These are phyloP conservation scores for Septoria linicola DNA, from an alignment of 2,329 filamentous ascomycete genomes.

Conservation along the genomic window DNA sequence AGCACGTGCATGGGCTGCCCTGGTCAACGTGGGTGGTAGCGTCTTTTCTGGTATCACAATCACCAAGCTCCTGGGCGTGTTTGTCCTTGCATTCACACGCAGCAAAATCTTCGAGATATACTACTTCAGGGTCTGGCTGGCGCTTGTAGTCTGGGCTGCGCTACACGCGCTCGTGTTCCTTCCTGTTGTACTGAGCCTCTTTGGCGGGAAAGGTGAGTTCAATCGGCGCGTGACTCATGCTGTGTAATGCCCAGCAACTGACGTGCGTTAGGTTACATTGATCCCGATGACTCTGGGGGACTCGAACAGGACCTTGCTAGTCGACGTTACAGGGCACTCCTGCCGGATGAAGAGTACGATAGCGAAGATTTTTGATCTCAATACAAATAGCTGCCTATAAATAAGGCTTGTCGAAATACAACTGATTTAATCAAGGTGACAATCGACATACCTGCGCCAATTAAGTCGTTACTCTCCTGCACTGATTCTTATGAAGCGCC, in stretches of 20 bases:
- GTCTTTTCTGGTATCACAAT: constrained; percentile 96
- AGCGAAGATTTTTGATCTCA: constrained; percentile 58
- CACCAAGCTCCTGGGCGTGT: constrained; percentile 90
- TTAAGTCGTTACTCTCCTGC: no score
- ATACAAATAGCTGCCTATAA: constrained; percentile 9
- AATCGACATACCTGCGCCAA: neutral
- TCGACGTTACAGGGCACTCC: constrained; percentile 71
- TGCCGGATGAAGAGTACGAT: constrained; percentile 75
- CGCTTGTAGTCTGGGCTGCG: constrained; percentile 84
- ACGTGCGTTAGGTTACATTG: constrained; percentile 65
- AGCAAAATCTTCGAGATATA: constrained; percentile 99
- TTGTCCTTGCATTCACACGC: constrained; percentile 86
- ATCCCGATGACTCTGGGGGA: constrained; percentile 82
- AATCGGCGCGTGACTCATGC: constrained; percentile 28
- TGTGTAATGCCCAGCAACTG: neutral
- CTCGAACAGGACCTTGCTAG: constrained; percentile 85
- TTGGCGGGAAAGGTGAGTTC: constrained; percentile 69
- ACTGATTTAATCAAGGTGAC: neutral
- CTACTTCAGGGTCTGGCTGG: constrained; percentile 96
- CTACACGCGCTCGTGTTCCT: constrained; percentile 87
- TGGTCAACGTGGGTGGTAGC: constrained; percentile 90
- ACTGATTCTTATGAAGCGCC: no score
- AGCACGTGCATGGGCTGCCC: constrained; percentile 83
- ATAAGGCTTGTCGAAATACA: no score
- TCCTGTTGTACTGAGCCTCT: constrained; percentile 81